These are phyloP conservation scores for Geranomyces variabilis DNA, from an alignment of 192 early-diverging fungal genomes.

Conservation along the genomic window DNA sequence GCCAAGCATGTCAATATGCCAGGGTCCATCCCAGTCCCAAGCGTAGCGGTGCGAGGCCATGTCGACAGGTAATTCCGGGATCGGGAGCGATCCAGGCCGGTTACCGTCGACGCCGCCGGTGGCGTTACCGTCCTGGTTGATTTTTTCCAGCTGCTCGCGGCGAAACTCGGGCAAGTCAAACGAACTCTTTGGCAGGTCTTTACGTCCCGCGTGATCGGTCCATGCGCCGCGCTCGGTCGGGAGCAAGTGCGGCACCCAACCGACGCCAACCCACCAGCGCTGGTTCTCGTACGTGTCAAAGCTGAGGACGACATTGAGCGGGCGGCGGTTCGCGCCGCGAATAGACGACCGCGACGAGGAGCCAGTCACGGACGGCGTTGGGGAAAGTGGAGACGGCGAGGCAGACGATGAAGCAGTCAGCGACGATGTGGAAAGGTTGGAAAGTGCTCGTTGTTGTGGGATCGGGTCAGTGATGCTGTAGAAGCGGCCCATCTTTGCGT, in stretches of 20 bases:
- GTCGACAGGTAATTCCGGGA: slow-evolving; percentile 46
- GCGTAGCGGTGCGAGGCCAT: slow-evolving; percentile 44
- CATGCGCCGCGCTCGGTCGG: slow-evolving; percentile 61
- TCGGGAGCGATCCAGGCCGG: neutral
- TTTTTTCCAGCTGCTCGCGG: slow-evolving; percentile 8
- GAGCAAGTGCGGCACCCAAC: slow-evolving; percentile 62
- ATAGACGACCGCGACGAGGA: slow-evolving; percentile 25
- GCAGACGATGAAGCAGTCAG: neutral
- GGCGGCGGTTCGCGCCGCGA: slow-evolving; percentile 30
- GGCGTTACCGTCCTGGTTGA: neutral
- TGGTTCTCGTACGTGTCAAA: slow-evolving; percentile 63
- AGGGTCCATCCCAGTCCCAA: slow-evolving; percentile 53
- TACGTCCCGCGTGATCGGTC: slow-evolving; percentile 55
- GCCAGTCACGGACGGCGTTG: too few relatives aligned
- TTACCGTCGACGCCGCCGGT: neutral
- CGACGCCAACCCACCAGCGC: slow-evolving; percentile 68
- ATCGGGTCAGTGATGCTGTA: slow-evolving; percentile 8
- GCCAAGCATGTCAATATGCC: slow-evolving; percentile 42
- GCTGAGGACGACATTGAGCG: slow-evolving; percentile 32
- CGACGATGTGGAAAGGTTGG: neutral
- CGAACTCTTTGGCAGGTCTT: slow-evolving; percentile 29
- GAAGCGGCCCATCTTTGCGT: neutral
- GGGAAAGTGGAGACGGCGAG: neutral
- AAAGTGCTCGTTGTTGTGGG: neutral
- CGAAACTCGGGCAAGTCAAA: slow-evolving; percentile 30